Conservation (phyloP, 352 stramenopile species). For the Phytophthora sojae region DNA sequence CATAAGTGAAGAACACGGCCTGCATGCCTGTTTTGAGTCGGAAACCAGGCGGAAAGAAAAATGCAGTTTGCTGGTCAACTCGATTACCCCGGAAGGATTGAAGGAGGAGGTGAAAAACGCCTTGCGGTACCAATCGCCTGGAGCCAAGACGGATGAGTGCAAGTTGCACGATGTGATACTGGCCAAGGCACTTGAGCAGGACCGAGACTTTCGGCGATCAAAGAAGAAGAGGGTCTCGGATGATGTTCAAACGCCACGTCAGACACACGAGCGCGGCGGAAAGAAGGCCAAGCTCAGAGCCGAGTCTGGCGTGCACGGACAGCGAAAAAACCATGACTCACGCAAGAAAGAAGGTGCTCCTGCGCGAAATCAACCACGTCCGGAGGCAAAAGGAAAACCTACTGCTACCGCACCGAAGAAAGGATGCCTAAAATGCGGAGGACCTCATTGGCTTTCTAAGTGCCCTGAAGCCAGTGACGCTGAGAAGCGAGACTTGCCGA, state of each 20-base stretch:
- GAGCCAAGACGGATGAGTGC: conserved; percentile 1
- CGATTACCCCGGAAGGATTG: not conserved
- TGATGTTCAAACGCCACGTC: not conserved
- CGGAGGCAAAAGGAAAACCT: not conserved
- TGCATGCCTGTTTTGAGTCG: conserved; percentile 14
- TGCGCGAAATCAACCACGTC: too few relatives aligned
- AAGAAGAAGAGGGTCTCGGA: not conserved
- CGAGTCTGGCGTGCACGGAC: not conserved
- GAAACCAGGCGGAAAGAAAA: conserved; percentile 7
- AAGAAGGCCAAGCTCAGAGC: conserved; percentile 1
- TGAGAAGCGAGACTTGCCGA: conserved; percentile 6
- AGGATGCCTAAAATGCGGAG: conserved; percentile 17
- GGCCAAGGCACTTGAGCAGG: conserved; percentile 5
- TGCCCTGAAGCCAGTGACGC: conserved; percentile 2
- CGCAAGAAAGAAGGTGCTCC: not conserved
- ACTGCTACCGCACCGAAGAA: not conserved
- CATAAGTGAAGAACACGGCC: conserved; percentile 15
- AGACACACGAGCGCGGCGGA: not conserved
- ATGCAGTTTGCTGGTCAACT: conserved; percentile 12
- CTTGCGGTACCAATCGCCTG: not conserved
- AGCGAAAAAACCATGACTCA: not conserved
- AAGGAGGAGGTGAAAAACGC: conserved; percentile 14
- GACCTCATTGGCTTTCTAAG: conserved; percentile 1
- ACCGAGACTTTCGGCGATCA: conserved; percentile 16
- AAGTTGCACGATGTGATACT: conserved; percentile 9